Evolutionary conservation across 2,329 filamentous ascomycete genomes (phyloP).

Genomic region (Fusarium oligoseptatum): DNA sequence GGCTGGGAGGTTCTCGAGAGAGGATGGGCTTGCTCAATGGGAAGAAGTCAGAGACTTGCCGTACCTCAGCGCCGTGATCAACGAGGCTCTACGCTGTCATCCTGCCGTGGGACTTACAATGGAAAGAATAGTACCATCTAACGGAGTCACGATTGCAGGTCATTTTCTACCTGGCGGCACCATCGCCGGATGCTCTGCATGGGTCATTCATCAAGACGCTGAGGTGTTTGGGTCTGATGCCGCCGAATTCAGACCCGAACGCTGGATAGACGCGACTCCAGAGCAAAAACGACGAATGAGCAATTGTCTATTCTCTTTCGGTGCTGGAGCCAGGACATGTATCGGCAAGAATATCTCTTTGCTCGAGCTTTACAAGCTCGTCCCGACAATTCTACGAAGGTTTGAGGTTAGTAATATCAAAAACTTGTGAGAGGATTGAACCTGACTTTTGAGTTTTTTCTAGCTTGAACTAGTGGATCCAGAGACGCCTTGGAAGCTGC

Average conservation of each 20-base stretch:
- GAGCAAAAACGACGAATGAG: conserved; percentile 46
- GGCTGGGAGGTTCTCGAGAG: conserved; percentile 63
- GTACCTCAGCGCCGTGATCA: conserved; percentile 83
- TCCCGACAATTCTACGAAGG: conserved; percentile 53
- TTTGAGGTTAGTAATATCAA: conserved; percentile 18
- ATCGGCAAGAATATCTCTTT: conserved; percentile 75
- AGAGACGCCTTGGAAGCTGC: conserved; percentile 65
- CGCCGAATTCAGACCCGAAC: conserved; percentile 74
- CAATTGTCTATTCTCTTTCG: conserved; percentile 65
- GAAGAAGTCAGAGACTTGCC: conserved; percentile 75
- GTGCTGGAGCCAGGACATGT: conserved; percentile 76
- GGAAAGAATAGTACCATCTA: conserved; percentile 77
- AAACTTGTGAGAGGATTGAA: neutral
- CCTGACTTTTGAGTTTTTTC: neutral
- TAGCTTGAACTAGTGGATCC: conserved; percentile 68
- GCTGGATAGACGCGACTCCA: conserved; percentile 70
- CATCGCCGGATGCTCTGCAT: conserved; percentile 79
- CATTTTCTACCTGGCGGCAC: conserved; percentile 74
- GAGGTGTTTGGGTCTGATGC: conserved; percentile 78
- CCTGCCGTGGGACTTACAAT: conserved; percentile 79
- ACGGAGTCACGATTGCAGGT: conserved; percentile 73
- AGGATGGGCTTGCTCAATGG: conserved; percentile 73
- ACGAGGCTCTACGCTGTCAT: conserved; percentile 81
- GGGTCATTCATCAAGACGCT: conserved; percentile 77
- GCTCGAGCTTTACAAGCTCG: conserved; percentile 72